Conservation (phyloP, 2,329 filamentous ascomycete species). For the Beauveria bassiana region DNA sequence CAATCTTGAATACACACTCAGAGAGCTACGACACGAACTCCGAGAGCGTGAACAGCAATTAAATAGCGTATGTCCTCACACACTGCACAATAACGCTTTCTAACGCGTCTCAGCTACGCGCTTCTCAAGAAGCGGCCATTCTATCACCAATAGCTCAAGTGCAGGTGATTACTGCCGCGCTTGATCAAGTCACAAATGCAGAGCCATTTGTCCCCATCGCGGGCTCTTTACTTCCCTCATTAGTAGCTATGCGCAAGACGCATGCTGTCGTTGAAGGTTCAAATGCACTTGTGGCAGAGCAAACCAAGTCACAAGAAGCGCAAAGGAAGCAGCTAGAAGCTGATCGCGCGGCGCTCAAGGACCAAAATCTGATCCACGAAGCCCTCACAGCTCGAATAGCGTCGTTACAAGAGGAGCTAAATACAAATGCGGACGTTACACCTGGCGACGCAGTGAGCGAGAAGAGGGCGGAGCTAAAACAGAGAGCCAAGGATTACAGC, state of each 20-base stretch:
- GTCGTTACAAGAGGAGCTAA: slow-evolving; percentile 48
- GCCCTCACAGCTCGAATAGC: slow-evolving; percentile 51
- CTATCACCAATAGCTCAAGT: slow-evolving; percentile 24
- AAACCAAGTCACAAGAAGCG: slow-evolving; percentile 33
- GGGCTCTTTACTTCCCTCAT: slow-evolving; percentile 60
- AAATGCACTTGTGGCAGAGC: slow-evolving; percentile 46
- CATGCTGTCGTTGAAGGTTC: slow-evolving; percentile 58
- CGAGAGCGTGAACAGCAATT: slow-evolving; percentile 46
- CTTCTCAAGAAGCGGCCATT: slow-evolving; percentile 11
- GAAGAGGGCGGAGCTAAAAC: slow-evolving; percentile 51
- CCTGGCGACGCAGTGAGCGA: slow-evolving; percentile 56
- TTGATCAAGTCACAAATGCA: slow-evolving; percentile 52
- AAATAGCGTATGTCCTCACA: slow-evolving; percentile 29
- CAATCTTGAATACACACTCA: slow-evolving; percentile 59
- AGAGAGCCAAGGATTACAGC: slow-evolving; percentile 53
- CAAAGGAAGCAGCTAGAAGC: slow-evolving; percentile 40
- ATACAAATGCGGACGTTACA: slow-evolving; percentile 48
- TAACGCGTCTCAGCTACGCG: neutral
- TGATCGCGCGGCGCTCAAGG: slow-evolving; percentile 42
- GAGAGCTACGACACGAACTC: slow-evolving; percentile 54
- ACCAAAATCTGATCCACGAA: slow-evolving; percentile 47
- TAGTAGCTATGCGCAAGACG: slow-evolving; percentile 63
- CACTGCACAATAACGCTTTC: neutral
- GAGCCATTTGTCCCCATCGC: slow-evolving; percentile 59
- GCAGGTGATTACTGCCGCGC: slow-evolving; percentile 53